Base-by-base conservation (phyloP, 257 asterid species). In the Solanum arcanum region DNA sequence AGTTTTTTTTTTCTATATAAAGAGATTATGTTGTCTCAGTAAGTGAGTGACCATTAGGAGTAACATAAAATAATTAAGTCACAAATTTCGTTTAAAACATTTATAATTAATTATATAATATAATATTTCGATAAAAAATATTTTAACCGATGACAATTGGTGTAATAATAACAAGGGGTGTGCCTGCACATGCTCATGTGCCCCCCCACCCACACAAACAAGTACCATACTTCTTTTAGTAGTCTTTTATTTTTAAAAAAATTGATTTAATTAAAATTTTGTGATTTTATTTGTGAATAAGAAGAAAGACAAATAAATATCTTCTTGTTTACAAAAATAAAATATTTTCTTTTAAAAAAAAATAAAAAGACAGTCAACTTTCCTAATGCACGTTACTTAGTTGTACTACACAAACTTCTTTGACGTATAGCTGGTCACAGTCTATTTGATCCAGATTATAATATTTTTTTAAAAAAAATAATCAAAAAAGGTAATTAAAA, bases 331-430 rank as follows among this genome's bases (percentile, higher is more conserved):
- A 35, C 35, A n/a, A 76, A n/a, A 46, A 44, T 9, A 9, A n/a
- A 41, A 13, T 16, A 5, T 46, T 15, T 46, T 46, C 5, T 29
- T 29, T 29, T 29, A 2, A 2, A 29, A 29, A 29, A 29, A 29
- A 29, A 29, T 27, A 27, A 80, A 49, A 80, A 80, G 85, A 80
- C 69, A 47, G 44, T 80, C 29, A 80, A 80, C 68, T 80, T 73
- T 47, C 29, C 11, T 29, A 47, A 47, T 80, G 85, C 68, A 80
- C 85, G 85, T 47, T 80, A 27, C 85, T 80, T 78, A 46, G 84
- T 80, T 29, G 68, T 18, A 80, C 85, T 5, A 70, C 42, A 70
- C 68, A 29, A 56, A 80, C 85, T 80, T 80, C 15, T 47, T 80
- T 80, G 42, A 47, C 68, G 27, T 20, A 47, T 80, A 29, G 68